Conservation (phyloP, 1,284 basidiomycete species). For the Cerrena zonata region DNA sequence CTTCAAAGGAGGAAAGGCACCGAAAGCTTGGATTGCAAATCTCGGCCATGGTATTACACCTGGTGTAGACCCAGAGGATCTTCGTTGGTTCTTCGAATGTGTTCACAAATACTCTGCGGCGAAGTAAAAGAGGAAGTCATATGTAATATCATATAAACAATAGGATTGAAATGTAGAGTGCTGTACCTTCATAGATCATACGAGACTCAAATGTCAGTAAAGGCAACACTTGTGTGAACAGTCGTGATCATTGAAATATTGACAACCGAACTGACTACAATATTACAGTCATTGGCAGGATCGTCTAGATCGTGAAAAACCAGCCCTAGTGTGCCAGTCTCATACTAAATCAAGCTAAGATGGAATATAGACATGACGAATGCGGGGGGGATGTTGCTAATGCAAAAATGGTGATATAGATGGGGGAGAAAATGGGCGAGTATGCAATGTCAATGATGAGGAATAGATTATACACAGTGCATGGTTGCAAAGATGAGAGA, state of each 20-base stretch:
- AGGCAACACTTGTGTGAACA: no score
- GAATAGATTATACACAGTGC: neutral
- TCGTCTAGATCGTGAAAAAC: neutral
- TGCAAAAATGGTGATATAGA: neutral
- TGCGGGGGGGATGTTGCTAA: neutral
- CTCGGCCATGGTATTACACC: constrained; percentile 96
- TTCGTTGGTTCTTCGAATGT: constrained; percentile 86
- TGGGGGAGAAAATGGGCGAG: neutral
- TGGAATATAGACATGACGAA: neutral
- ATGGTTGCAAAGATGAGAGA: neutral
- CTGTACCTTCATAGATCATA: no score
- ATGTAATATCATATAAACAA: neutral
- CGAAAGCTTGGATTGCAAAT: constrained; percentile 87
- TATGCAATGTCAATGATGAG: neutral
- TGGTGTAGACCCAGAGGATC: constrained; percentile 88
- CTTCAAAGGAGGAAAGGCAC: constrained; percentile 57
- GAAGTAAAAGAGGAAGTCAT: neutral
- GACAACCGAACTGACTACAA: neutral
- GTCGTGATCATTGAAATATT: neutral
- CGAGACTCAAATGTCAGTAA: no score
- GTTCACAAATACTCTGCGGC: constrained; percentile 73
- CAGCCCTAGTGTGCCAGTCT: neutral
- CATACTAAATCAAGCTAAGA: neutral
- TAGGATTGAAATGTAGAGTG: no score
- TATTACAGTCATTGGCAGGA: neutral